phyloP scores from a whole-genome alignment of 2,329 filamentous ascomycete genomes.

The Achaetomium macrosporum region DNA sequence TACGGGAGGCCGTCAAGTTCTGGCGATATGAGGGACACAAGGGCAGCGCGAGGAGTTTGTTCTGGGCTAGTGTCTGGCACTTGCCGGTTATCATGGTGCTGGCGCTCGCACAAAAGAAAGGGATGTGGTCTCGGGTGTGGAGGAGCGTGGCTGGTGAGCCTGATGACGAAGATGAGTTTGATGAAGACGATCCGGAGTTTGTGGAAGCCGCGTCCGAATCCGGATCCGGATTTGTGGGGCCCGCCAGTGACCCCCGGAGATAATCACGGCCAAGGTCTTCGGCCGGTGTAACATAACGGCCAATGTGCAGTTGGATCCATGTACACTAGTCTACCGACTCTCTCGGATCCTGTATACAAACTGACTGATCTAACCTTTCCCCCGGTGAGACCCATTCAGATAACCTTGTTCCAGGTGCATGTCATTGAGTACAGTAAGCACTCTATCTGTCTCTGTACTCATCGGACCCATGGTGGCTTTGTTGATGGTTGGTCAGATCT shows the following conservation, averaged over 20 bases:
- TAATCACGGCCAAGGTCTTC: not conserved
- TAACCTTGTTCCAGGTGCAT: not conserved
- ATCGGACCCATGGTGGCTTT: not conserved
- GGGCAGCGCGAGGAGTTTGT: conserved; percentile 76
- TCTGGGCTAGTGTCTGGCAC: conserved; percentile 98
- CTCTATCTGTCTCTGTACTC: not conserved
- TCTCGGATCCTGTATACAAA: not conserved
- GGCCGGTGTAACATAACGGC: not conserved
- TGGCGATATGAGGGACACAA: conserved; percentile 72
- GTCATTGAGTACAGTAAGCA: not conserved
- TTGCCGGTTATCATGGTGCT: conserved; percentile 83
- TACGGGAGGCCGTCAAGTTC: conserved; percentile 72
- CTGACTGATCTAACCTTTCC: no score
- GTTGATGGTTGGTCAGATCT: not conserved
- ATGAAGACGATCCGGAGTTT: conserved; percentile 45
- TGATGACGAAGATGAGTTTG: conserved; percentile 41
- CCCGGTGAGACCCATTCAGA: conserved; percentile 1
- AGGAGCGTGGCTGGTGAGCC: conserved; percentile 55
- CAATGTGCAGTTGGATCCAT: not conserved
- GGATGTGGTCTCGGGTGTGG: conserved; percentile 81
- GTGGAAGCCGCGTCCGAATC: not conserved
- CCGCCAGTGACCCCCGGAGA: not conserved
- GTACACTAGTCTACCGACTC: not conserved
- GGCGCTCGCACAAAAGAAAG: conserved; percentile 89
- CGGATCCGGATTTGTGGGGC: conserved; percentile 1